These are phyloP conservation scores for Alternaria arbusti DNA, from an alignment of 2,329 filamentous ascomycete species.

Conservation along the genomic window DNA sequence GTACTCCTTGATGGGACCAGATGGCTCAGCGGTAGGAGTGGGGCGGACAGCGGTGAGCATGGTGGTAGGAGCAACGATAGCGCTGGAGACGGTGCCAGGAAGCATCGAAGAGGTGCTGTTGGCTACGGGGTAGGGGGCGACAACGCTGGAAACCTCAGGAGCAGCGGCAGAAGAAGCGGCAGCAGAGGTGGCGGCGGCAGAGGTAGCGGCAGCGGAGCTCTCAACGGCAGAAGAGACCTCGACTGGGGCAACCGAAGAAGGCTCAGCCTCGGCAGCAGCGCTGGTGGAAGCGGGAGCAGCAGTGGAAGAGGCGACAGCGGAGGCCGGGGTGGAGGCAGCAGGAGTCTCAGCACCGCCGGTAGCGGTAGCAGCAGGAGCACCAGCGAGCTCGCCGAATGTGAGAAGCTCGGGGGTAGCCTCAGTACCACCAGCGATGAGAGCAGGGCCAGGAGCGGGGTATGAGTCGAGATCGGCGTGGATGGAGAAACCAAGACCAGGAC, in stretches of 20 bases:
- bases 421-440: constrained; percentile 45
- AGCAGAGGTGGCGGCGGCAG: constrained; percentile 8
- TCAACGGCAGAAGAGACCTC: constrained; percentile 3
- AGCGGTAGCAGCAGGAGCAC: constrained; percentile 21
- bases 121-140: constrained; percentile 9
- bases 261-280: constrained; percentile 7
- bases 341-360: constrained; percentile 26
- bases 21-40: constrained; percentile 21
- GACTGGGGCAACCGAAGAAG: constrained; percentile 15
- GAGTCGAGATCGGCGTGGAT: constrained; percentile 46
- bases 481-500: constrained; percentile 53
- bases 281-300: constrained; percentile 7
- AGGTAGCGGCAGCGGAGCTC: constrained; percentile 6
- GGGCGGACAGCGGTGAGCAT: constrained; percentile 32
- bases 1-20: constrained; percentile 25
- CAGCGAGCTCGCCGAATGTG: constrained; percentile 32
- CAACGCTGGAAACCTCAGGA: constrained; percentile 5
- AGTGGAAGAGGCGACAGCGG: constrained; percentile 9
- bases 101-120: constrained; percentile 15
- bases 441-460: constrained; percentile 51
- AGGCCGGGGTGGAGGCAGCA: constrained; percentile 21
- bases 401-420: constrained; percentile 30
- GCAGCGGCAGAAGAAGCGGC: constrained; percentile 1
- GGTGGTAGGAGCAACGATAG: constrained; percentile 22
- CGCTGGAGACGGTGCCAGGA: constrained; percentile 1